Base-by-base conservation (phyloP, 106 monocot genomes). In the Apostasia shenzhenica region DNA sequence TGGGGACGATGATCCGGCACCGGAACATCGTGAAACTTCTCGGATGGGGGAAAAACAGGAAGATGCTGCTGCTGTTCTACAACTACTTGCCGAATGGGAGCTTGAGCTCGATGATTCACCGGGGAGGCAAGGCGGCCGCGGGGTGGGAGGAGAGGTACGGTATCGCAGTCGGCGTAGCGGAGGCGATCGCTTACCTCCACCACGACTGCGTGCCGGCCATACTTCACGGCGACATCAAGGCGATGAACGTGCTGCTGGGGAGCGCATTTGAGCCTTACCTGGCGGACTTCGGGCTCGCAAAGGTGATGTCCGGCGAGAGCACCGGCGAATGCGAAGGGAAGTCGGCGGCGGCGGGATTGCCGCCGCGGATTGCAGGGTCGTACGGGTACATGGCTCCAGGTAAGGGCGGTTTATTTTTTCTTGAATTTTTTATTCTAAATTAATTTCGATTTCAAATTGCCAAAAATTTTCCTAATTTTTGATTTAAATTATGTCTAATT, bases 351-450 rank as follows among this genome's bases (percentile, higher is more conserved):
- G 49, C 40, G 54, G 51, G 49, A 55, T 54, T 52, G 67, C 47
- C 66, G 45, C 57, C 57, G 1, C 59, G 44, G 68, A 71, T 97
- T 59, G 86, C 89, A 46, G 97, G 97, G 0, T 92, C 97, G 8
- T 97, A 87, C 57, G 97, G 97, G 5, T 97, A 97, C 83, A 92
- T 97, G 39, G 92, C 92, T 45, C 92, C 97, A 76, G 97, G 97
- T 7, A 9, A 5, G 37, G 26, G 0, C 26, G 26, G 26, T 26
- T 26, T 26, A 11, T 5, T 44, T 6, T 55, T 41, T 12, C 14
- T 11, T 14, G 40, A 41, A 57, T 47, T 12, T 12, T 50, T 11
- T 43, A 14, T 6, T 52, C 37, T 5, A 26, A 26, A 26, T 26
- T 26, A 26, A 26, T 26, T 26, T 26, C 26, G 26, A 26, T 26